Percentiles rank a stretch among this genome's conserved stretches.
Evolutionary conservation across 768 basidiomycete species (phyloP).

Genomic region (Tricholoma bakamatsutake): DNA sequence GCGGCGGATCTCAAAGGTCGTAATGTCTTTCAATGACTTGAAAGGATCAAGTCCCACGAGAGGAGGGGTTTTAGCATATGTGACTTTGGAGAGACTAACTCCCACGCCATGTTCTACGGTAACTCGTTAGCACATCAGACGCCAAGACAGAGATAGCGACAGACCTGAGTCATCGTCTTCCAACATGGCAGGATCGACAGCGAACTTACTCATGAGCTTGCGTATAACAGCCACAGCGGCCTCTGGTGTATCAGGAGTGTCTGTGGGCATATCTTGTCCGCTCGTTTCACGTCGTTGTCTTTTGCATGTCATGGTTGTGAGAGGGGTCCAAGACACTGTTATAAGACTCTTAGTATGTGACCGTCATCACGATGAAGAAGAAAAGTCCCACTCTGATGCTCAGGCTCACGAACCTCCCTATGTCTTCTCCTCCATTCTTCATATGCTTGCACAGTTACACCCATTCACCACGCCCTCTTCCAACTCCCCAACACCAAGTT

Average conservation of each 20-base stretch:
- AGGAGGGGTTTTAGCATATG: conserved; percentile 13
- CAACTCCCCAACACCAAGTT: no score
- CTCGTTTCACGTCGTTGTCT: neutral
- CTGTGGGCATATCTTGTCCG: neutral
- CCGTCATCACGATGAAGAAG: no score
- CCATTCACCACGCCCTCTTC: no score
- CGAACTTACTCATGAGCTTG: neutral
- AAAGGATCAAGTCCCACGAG: conserved; percentile 14
- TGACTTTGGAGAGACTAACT: conserved; percentile 18
- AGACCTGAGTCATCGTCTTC: neutral
- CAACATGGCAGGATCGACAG: conserved; percentile 4
- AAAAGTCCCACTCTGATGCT: no score
- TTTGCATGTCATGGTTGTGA: conserved; percentile 2
- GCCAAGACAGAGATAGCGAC: neutral
- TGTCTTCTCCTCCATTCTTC: no score
- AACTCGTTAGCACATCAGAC: neutral
- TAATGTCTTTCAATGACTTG: conserved; percentile 9
- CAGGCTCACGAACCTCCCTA: no score
- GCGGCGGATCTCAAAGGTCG: conserved; percentile 17
- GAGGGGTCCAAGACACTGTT: no score
- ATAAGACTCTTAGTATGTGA: no score
- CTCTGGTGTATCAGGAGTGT: neutral
- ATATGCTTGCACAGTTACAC: no score
- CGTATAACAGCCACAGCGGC: neutral
- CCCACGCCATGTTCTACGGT: conserved; percentile 12